Conservation (phyloP, 257 asterid genomes). For the Solanum etuberosum region DNA sequence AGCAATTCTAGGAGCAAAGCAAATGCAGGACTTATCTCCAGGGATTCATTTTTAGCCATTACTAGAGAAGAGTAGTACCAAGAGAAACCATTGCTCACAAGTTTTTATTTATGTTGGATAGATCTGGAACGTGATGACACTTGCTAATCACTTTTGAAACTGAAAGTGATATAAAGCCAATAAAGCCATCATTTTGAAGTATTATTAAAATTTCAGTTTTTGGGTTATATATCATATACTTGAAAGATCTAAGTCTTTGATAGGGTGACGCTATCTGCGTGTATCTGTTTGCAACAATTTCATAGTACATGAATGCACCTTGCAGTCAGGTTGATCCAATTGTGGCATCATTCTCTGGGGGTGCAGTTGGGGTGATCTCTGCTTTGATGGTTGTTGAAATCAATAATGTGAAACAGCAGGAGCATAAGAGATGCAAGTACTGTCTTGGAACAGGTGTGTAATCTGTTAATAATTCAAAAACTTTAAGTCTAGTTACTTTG, state of each 20-base stretch:
- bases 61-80: background rate
- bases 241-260: background rate
- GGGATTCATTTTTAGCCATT: background rate
- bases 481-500: background rate
- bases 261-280: background rate
- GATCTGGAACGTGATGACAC: background rate
- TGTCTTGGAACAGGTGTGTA: constrained; percentile 83
- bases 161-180: background rate
- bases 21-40: background rate
- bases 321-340: constrained; percentile 90
- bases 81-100: background rate
- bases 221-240: background rate
- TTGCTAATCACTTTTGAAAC: background rate
- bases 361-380: constrained; percentile 94
- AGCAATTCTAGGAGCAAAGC: background rate
- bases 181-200: background rate
- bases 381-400: constrained; percentile 98
- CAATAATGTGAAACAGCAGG: constrained; percentile 94
- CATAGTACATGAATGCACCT: background rate
- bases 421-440: constrained; percentile 95
- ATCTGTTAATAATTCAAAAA: background rate
- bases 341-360: constrained; percentile 97
- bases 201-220: background rate
- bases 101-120: background rate
- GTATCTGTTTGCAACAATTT: background rate